Conservation (phyloP, 352 stramenopile species). For the Phytophthora megakarya region DNA sequence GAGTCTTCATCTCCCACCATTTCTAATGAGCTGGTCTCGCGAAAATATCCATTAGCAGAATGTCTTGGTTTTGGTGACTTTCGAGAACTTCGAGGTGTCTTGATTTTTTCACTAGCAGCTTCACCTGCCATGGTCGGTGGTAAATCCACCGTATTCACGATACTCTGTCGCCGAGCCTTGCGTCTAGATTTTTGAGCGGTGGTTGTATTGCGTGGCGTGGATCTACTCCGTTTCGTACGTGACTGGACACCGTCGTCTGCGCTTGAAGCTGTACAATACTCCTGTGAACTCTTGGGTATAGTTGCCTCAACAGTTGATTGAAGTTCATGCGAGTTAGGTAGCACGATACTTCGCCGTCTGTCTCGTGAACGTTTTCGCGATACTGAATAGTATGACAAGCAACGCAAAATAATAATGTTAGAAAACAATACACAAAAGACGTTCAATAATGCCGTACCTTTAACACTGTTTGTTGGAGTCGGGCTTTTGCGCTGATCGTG, state of each 20-base stretch:
- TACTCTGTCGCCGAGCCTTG: constrained; percentile 50
- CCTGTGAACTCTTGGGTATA: constrained; percentile 3
- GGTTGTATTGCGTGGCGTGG: constrained; percentile 4
- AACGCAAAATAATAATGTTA: constrained; percentile 1
- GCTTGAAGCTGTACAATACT: constrained; percentile 3
- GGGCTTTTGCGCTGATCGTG: background rate
- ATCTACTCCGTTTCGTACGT: constrained; percentile 18
- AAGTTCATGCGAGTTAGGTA: constrained; percentile 30
- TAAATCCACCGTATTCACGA: constrained; percentile 33
- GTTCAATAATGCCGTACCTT: constrained; percentile 12
- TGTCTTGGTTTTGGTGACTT: constrained; percentile 18
- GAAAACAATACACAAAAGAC: background rate
- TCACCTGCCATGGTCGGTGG: constrained; percentile 1
- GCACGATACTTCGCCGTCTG: constrained; percentile 38
- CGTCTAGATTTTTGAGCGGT: constrained; percentile 16
- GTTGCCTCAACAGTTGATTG: constrained; percentile 11
- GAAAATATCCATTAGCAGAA: constrained; percentile 17
- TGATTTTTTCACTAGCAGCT: constrained; percentile 2
- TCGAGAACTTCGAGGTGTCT: constrained; percentile 10
- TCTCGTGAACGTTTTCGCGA: constrained; percentile 36
- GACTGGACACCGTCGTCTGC: background rate
- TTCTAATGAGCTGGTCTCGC: constrained; percentile 31
- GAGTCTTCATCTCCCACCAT: constrained; percentile 33
- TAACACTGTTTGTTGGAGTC: background rate
- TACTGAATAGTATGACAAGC: constrained; percentile 8